phyloP scores from a whole-genome alignment of 2,329 filamentous ascomycete species.

The Trichoderma sp. region DNA sequence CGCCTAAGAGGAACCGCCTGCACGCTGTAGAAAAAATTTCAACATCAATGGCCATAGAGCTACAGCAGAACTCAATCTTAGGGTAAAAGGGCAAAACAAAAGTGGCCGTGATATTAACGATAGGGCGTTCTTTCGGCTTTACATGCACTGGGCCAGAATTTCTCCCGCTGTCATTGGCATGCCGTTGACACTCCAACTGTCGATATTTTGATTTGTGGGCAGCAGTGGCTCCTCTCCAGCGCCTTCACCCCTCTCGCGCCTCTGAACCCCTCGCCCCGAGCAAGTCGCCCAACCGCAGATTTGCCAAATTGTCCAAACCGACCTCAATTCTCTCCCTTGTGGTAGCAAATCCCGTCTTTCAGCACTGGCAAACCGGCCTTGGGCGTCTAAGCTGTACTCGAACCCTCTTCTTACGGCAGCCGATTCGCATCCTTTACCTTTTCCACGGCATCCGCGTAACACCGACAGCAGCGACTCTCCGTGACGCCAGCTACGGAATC shows the following conservation, averaged over 20 bases:
- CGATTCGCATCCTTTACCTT: neutral
- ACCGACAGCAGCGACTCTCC: neutral
- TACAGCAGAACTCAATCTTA: neutral
- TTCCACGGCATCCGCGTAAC: slow-evolving; percentile 20
- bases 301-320: slow-evolving; percentile 19
- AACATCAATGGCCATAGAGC: neutral
- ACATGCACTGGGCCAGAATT: neutral
- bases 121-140: neutral
- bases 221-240: slow-evolving; percentile 20
- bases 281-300: slow-evolving; percentile 22
- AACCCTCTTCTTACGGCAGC: neutral
- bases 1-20: neutral
- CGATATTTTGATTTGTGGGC: slow-evolving; percentile 18
- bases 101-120: neutral
- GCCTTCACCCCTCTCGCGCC: slow-evolving; percentile 18
- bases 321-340: slow-evolving; percentile 20
- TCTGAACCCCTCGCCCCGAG: slow-evolving; percentile 23
- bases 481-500: neutral
- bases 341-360: neutral
- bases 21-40: neutral
- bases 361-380: neutral
- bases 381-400: neutral
- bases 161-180: neutral
- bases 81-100: neutral
- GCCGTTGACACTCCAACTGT: neutral